Base-by-base conservation (phyloP, 352 stramenopile species). In the Phytopythium ostracodes region DNA sequence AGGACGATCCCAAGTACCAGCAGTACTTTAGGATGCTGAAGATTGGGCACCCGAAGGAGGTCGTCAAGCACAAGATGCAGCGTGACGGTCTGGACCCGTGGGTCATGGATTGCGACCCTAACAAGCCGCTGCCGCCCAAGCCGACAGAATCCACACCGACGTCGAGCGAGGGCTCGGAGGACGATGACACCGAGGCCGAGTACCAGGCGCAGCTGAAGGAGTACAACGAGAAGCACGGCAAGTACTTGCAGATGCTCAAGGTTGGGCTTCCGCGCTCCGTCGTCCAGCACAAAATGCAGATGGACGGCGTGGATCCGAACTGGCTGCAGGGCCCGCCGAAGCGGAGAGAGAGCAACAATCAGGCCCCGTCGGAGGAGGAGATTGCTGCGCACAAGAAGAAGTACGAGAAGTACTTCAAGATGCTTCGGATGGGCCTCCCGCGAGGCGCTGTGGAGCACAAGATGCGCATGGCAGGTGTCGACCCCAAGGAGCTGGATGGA, bases 11-110 rank as follows among this genome's bases (percentile, higher is more conserved):
- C 8, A 76, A 76, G 59, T 93, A 85, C 57, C 54, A 64, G 51
- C 77, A 89, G 55, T 95, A 90, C 66, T 94, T 95, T 60, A 91
- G 79, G 61, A 91, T 95, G 79, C 67, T 94, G 17, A 89, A 84
- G 64, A 84, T 95, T 20, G 87, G 87, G 0, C 75, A 88, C 3
- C 75, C 84, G 12, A 29, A 64, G 33, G 70, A 84, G 40, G 78
- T 90, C 9, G 84, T 93, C 1, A 79, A 91, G 66, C 81, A 92
- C 62, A 87, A 87, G 38, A 93, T 95, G 84, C 73, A 81, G 54
- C 75, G 70, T 25, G 84, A 90, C 31, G 78, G 75, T 18, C 66
- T 88, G 2, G 81, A 95, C 42, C 81, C 81, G 1, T 24, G 69
- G 15, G 60, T 92, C 11, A 61, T 95, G 47, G 83, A 91, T 24